Evolutionary conservation across 1,284 basidiomycete genomes (phyloP).

Genomic region (Irpex rosettiformis): DNA sequence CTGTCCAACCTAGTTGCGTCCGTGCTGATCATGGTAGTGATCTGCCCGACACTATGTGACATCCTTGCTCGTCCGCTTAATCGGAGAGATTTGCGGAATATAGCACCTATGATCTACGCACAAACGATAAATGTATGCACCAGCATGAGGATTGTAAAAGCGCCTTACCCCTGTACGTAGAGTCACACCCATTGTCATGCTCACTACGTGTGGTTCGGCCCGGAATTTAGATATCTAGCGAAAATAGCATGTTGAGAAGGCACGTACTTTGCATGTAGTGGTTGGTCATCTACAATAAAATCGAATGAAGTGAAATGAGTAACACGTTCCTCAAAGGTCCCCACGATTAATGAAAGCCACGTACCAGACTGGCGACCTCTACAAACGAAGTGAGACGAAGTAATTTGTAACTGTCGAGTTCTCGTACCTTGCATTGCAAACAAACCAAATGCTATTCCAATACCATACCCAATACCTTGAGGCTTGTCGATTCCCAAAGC

Average conservation of each 20-base stretch:
- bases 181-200: constrained; percentile 49
- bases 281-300: constrained; percentile 38
- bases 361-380: constrained; percentile 51
- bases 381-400: background rate
- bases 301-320: background rate
- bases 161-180: constrained; percentile 46
- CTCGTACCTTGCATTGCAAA: constrained; percentile 62
- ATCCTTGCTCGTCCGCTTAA: constrained; percentile 62
- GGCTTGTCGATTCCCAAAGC: constrained; percentile 34
- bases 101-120: constrained; percentile 55
- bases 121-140: constrained; percentile 9
- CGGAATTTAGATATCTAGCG: background rate
- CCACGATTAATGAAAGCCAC: too few relatives aligned
- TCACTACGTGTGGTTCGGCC: constrained; percentile 29
- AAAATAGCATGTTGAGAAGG: background rate
- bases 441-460: constrained; percentile 56
- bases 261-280: constrained; percentile 48
- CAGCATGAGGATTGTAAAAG: background rate
- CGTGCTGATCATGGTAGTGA: constrained; percentile 70
- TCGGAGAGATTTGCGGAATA: constrained; percentile 71
- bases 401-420: background rate
- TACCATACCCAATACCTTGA: constrained; percentile 52
- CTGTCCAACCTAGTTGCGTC: constrained; percentile 54
- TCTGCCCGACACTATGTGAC: constrained; percentile 60
- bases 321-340: background rate